Percentiles rank a stretch among this genome's conserved stretches.
Conservation (phyloP, 2,329 filamentous ascomycete species). For the Thielaviopsis punctulata region DNA sequence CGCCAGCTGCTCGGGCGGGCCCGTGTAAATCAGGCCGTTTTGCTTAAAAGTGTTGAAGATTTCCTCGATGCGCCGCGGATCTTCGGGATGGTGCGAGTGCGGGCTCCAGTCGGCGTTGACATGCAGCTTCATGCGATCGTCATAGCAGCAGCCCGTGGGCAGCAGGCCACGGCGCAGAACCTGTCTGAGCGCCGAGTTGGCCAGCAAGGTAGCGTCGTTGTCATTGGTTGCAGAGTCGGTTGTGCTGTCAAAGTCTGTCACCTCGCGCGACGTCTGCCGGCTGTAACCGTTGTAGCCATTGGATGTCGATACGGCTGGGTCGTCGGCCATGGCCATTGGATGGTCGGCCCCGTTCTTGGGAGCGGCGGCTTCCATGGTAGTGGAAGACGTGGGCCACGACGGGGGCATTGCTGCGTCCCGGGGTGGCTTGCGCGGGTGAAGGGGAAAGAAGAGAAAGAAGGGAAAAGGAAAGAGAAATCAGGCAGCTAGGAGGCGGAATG, state of each 20-base stretch:
- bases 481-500: too few relatives aligned
- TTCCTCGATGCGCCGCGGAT: slow-evolving; percentile 77
- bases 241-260: slow-evolving; percentile 10
- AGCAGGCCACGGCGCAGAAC: slow-evolving; percentile 32
- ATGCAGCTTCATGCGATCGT: slow-evolving; percentile 90
- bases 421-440: neutral
- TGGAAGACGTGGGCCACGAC: neutral
- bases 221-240: slow-evolving; percentile 12
- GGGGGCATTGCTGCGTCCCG: neutral
- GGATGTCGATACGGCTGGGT: slow-evolving; percentile 3
- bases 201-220: slow-evolving; percentile 13
- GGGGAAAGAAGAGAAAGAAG: neutral
- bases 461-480: too few relatives aligned
- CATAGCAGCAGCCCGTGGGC: slow-evolving; percentile 70
- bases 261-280: slow-evolving; percentile 2
- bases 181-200: slow-evolving; percentile 18
- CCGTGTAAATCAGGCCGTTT: slow-evolving; percentile 56
- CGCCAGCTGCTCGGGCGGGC: slow-evolving; percentile 35
- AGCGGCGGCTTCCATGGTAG: slow-evolving; percentile 15
- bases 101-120: slow-evolving; percentile 63
- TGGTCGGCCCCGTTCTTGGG: slow-evolving; percentile 28
- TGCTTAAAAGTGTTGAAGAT: slow-evolving; percentile 82
- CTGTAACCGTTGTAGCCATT: slow-evolving; percentile 7
- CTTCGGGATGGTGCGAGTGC: slow-evolving; percentile 78
- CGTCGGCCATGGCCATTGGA: slow-evolving; percentile 25